Evolutionary conservation across 1,284 basidiomycete species (phyloP), one percentile per base, ranked within the genome.

Genomic region (Leccinum subrobustum): DNA sequence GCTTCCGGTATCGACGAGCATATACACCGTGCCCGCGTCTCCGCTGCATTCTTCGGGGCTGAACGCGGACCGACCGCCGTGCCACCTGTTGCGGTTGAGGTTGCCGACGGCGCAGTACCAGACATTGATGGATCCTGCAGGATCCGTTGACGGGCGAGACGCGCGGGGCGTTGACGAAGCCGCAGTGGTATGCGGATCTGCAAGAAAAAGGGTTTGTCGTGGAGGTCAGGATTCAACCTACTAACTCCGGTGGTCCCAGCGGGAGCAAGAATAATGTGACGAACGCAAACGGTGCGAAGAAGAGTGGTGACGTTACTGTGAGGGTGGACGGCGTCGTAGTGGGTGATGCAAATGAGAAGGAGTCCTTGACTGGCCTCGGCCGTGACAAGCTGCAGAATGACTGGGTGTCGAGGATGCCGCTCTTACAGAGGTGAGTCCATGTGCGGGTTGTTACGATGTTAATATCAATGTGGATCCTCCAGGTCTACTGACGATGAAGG

Each of bases 101-200:
- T 75, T 96, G n/a, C 93, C 93, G 3, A 94, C 92, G 1, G 86
- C 89, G 9, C 89, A 88, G 62, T 93, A 88, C 70, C 86, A 89
- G 69, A 80, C 87, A 33, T 86, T 87, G 47, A 85, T 85, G 0
- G 29, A 83, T 95, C 18, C 18, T 50, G 48, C 78, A 84, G 60
- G 92, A 95, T 76, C 94, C 93, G 7, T 76, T 95, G 64, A 93
- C 89, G 2, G 90, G 88, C 16, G 86, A 91, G 72, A 80, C 79
- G 61, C 79, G 83, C 63, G 79, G 77, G 14, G 84, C 88, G 6
- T 83, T 87, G 55, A 80, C 85, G 5, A 86, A 86, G 64, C 93
- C 94, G 4, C 76, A 78, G 54, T 96, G 93, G 93, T 73, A 92
- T 62, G 72, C 83, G 18, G 85, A 89, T 63, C 75, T 93, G 63